Evolutionary conservation across 129 eudicot genomes (phyloP).

Genomic region (Deinandra increscens): DNA sequence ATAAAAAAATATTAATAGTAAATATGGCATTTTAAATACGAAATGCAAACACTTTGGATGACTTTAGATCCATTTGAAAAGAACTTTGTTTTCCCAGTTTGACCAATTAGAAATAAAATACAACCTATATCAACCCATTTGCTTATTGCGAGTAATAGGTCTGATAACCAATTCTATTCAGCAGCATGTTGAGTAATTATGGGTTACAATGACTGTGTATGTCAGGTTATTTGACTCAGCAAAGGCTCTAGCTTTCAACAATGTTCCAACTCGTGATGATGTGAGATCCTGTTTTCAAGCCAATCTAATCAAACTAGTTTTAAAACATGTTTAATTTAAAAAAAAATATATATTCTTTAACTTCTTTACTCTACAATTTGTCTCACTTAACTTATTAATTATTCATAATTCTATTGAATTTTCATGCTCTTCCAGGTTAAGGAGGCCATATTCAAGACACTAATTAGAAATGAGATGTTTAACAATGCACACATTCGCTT

Average conservation of each 20-base stretch:
- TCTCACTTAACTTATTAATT: not conserved
- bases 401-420: not conserved
- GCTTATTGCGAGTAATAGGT: not conserved
- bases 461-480: slow-evolving; percentile 85
- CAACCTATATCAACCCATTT: not conserved
- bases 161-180: not conserved
- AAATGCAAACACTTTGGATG: not conserved
- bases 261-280: slow-evolving; percentile 82
- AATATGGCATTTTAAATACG: not conserved
- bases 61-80: not conserved
- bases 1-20: not conserved
- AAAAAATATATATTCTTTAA: not conserved
- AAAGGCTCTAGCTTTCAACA: slow-evolving; percentile 87
- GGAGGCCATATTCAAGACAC: slow-evolving; percentile 86
- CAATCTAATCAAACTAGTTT: not conserved
- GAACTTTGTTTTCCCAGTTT: not conserved
- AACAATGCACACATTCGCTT: slow-evolving; percentile 86
- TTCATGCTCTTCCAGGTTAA: slow-evolving; percentile 55
- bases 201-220: slow-evolving; percentile 3
- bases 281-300: slow-evolving; percentile 32
- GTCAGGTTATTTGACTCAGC: slow-evolving; percentile 91
- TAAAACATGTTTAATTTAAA: not conserved
- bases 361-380: not conserved
- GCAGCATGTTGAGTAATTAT: slow-evolving; percentile 4
- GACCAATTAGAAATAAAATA: not conserved